phyloP scores from a whole-genome alignment of 352 stramenopile species.

The Phytophthora sp. region DNA sequence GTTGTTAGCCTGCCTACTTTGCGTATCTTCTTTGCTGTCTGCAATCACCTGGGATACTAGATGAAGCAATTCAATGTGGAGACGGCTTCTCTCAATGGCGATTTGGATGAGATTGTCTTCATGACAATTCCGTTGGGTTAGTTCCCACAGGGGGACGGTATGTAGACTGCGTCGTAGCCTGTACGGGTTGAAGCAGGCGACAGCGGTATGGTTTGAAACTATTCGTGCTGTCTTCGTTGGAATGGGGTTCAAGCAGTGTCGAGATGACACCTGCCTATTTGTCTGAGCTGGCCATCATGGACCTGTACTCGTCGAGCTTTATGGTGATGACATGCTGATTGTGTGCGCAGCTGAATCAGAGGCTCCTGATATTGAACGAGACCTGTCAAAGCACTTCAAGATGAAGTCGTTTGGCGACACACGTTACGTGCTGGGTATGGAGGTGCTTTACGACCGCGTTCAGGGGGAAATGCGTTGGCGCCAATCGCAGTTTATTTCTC shows the following conservation, averaged over 20 bases:
- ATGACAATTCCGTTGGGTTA: conserved; percentile 29
- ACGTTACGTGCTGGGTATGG: conserved; percentile 16
- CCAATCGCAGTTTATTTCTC: too few species aligned
- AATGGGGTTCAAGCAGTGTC: conserved; percentile 7
- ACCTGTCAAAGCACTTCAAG: background rate
- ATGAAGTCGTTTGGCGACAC: conserved; percentile 28
- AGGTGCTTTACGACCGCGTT: background rate
- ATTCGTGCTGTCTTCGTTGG: conserved; percentile 19
- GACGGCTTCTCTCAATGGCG: conserved; percentile 24
- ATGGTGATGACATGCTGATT: conserved; percentile 25
- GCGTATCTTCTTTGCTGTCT: conserved; percentile 31
- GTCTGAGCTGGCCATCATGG: background rate
- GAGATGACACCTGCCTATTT: background rate
- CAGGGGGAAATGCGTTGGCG: too few species aligned
- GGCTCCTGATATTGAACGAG: background rate
- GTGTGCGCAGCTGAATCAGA: conserved; percentile 10
- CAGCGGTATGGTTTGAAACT: conserved; percentile 37
- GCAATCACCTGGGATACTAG: conserved; percentile 12
- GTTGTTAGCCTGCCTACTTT: conserved; percentile 26
- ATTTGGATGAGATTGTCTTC: conserved; percentile 33
- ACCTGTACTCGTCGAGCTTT: conserved; percentile 15
- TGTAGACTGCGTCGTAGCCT: conserved; percentile 33
- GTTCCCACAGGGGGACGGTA: conserved; percentile 14
- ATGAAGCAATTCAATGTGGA: conserved; percentile 38
- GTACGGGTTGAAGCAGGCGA: conserved; percentile 43